Evolutionary conservation across 495 filamentous ascomycete species (phyloP).

Genomic region (Pyrenopolyporus hunteri): DNA sequence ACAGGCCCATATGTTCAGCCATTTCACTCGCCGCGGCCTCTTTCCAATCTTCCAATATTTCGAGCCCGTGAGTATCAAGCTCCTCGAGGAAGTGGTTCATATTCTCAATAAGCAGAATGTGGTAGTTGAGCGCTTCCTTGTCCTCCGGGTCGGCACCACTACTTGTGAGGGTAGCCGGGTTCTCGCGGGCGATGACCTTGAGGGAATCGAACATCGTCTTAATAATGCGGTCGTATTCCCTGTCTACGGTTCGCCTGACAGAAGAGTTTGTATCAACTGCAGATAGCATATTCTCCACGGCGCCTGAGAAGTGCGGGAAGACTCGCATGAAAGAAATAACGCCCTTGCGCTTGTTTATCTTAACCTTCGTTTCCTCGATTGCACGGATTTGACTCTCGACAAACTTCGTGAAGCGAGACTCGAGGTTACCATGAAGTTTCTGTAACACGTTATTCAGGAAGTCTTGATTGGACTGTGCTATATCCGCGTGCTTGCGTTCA

Average conservation of each 20-base stretch:
- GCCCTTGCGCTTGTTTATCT: slow-evolving; percentile 96
- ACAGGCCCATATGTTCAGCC: slow-evolving; percentile 85
- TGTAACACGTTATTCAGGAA: slow-evolving; percentile 80
- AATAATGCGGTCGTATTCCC: slow-evolving; percentile 86
- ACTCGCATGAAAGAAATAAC: slow-evolving; percentile 93
- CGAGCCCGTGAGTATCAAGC: slow-evolving; percentile 73
- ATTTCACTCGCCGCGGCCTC: slow-evolving; percentile 77
- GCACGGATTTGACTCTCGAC: slow-evolving; percentile 93
- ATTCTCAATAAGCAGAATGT: slow-evolving; percentile 96
- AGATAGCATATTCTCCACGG: slow-evolving; percentile 81
- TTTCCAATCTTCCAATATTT: slow-evolving; percentile 81
- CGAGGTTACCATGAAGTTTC: slow-evolving; percentile 77
- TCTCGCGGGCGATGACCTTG: slow-evolving; percentile 94
- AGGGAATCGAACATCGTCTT: slow-evolving; percentile 96
- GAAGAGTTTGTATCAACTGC: slow-evolving; percentile 62
- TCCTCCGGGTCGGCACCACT: slow-evolving; percentile 72
- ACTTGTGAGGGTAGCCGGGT: slow-evolving; percentile 63
- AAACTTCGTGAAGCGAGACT: slow-evolving; percentile 81
- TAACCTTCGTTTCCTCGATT: slow-evolving; percentile 98
- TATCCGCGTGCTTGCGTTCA: slow-evolving; percentile 73
- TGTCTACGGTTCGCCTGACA: slow-evolving; percentile 78
- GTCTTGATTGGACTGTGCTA: slow-evolving; percentile 89
- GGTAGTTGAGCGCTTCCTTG: slow-evolving; percentile 94
- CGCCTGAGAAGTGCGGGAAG: slow-evolving; percentile 82
- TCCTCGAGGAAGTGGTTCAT: slow-evolving; percentile 98